A percentile compares a stretch with the other conserved stretches of the same genome.
Evolutionary conservation across 805 yeast genomes (phyloP).

Genomic region (Blastobotrys parvus): DNA sequence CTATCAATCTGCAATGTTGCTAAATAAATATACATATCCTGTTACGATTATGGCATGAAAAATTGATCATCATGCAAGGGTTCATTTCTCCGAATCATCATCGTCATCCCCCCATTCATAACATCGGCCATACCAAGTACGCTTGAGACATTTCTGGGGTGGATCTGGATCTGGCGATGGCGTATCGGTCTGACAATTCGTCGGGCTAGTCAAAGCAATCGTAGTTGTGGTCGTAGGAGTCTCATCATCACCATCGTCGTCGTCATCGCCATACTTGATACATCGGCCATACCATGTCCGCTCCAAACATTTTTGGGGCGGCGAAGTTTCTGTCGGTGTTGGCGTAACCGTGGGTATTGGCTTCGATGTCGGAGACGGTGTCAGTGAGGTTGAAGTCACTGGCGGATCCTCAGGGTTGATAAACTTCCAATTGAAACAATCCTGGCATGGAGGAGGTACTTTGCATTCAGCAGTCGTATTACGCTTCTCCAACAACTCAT

Average conservation of each 20-base stretch:
- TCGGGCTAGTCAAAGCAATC: slow-evolving; percentile 1
- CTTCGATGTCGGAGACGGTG: no score
- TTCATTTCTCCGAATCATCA: no score
- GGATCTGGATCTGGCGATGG: slow-evolving; percentile 16
- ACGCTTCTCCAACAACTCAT: slow-evolving; percentile 61
- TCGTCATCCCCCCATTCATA: slow-evolving; percentile 26
- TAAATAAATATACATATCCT: no score
- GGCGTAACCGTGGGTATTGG: slow-evolving; percentile 14
- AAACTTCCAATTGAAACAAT: slow-evolving; percentile 84
- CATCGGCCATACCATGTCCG: slow-evolving; percentile 68
- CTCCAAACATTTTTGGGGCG: slow-evolving; percentile 41
- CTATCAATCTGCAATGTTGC: no score
- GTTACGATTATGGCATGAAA: no score
- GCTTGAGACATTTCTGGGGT: slow-evolving; percentile 42
- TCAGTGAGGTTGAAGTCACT: no score
- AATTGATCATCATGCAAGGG: no score
- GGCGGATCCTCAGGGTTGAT: slow-evolving; percentile 25
- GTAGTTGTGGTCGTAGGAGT: slow-evolving; percentile 1
- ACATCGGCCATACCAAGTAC: slow-evolving; percentile 67
- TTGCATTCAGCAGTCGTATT: slow-evolving; percentile 71
- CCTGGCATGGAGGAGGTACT: slow-evolving; percentile 75
- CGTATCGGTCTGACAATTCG: slow-evolving; percentile 11
- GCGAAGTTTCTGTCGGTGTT: slow-evolving; percentile 19
- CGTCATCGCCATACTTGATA: slow-evolving; percentile 27
- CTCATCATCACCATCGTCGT: not conserved